These are phyloP conservation scores for Phytophthora ramorum DNA, from an alignment of 352 stramenopile species.

Conservation along the genomic window DNA sequence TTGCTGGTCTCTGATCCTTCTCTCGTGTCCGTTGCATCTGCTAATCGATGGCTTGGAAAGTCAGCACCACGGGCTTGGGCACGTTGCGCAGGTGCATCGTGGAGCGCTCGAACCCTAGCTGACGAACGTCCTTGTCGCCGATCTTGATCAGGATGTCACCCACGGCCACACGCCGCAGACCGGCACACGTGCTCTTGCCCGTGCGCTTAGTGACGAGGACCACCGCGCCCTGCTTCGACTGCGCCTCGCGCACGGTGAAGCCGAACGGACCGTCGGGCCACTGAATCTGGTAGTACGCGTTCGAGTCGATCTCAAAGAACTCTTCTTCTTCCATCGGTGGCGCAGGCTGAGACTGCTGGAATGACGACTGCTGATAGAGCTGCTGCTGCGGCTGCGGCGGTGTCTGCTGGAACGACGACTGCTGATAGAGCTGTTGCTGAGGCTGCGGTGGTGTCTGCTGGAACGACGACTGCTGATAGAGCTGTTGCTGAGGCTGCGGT, in stretches of 20 bases:
- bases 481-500: too few relatives aligned
- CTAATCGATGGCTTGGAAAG: constrained; percentile 84
- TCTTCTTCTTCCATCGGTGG: constrained; percentile 48
- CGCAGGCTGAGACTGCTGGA: constrained; percentile 17
- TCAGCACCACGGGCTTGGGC: constrained; percentile 76
- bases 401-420: constrained; percentile 17
- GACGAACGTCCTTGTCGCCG: constrained; percentile 69
- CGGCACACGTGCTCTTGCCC: constrained; percentile 77
- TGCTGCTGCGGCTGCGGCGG: constrained; percentile 23
- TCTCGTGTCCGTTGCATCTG: constrained; percentile 13
- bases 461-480: too few relatives aligned
- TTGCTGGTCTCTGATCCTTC: constrained; percentile 4
- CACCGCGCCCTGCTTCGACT: constrained; percentile 68
- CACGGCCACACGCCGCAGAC: constrained; percentile 73
- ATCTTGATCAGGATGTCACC: constrained; percentile 83
- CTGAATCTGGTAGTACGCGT: constrained; percentile 80
- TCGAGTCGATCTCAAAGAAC: constrained; percentile 69
- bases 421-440: too few relatives aligned
- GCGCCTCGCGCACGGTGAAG: constrained; percentile 79
- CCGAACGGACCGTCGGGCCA: constrained; percentile 86
- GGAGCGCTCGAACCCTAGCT: constrained; percentile 78
- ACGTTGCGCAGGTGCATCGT: constrained; percentile 79
- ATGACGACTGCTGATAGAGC: constrained; percentile 27
- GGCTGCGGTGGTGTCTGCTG: too few relatives aligned
- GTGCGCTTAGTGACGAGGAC: constrained; percentile 86